phyloP scores from a whole-genome alignment of 768 basidiomycete species.

The Trametes maxima region DNA sequence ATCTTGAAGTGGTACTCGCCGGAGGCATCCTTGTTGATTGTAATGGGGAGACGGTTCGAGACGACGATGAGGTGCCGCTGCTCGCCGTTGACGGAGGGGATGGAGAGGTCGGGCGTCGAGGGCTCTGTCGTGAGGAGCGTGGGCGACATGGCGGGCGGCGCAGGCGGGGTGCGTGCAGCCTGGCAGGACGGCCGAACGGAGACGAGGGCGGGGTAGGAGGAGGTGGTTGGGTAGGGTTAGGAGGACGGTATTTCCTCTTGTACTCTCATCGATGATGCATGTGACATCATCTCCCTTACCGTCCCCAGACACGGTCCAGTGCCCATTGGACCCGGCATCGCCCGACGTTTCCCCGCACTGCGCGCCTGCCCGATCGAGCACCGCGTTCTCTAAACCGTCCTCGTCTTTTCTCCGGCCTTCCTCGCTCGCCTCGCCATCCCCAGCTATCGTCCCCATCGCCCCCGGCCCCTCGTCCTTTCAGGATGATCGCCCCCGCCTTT shows the following conservation, averaged over 20 bases:
- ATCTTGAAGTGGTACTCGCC: constrained; percentile 99
- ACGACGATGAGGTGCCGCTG: constrained; percentile 88
- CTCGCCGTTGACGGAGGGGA: constrained; percentile 36
- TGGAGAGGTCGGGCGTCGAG: constrained; percentile 21
- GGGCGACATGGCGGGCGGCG: constrained; percentile 12
- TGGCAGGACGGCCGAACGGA: neutral
- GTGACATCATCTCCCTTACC: constrained; percentile 23
- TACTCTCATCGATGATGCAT: constrained; percentile 27
- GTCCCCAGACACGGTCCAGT: constrained; percentile 6
- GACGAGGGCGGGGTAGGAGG: neutral
- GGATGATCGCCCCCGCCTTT: constrained; percentile 19
- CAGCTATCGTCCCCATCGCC: constrained; percentile 4
- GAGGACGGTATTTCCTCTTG: constrained; percentile 17
- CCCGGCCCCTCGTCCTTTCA: neutral
- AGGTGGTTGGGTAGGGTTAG: constrained; percentile 16
- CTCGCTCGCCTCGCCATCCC: neutral
- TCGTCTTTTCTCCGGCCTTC: constrained; percentile 9
- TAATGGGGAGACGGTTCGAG: constrained; percentile 93
- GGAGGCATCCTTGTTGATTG: constrained; percentile 88
- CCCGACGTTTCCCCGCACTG: constrained; percentile 22
- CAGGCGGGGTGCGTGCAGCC: neutral
- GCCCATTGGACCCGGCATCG: constrained; percentile 10
- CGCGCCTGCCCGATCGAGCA: neutral
- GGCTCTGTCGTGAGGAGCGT: constrained; percentile 11
- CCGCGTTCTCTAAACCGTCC: neutral